Base-by-base conservation (phyloP, 352 stramenopile genomes). In the Lagenidium giganteum region DNA sequence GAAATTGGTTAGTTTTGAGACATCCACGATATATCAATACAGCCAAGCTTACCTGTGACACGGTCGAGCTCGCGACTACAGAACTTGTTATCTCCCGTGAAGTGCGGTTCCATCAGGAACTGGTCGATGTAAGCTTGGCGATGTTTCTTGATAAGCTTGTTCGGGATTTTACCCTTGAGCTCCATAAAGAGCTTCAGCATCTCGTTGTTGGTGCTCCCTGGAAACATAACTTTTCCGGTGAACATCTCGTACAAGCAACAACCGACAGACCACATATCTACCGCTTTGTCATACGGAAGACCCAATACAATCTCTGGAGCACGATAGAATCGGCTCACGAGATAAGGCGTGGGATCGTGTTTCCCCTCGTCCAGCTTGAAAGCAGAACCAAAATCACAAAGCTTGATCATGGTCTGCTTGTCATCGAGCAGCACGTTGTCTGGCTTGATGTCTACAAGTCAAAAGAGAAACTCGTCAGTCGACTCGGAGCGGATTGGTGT, bases 271-370 rank as follows among this genome's bases (percentile, higher is more conserved):
- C 96, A 99, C 48, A 99, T 85, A 82, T 99, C 97, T 67, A 99
- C 91, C 39, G 91, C 78, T 59, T 88, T 83, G 67, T 98, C 94
- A 62, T 98, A 98, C 20, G 67, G 42, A 22, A 96, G 67, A 32
- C 87, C 85, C 32, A 96, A 60, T 50, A 96, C 83, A 30, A 96
- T 92, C 67, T 99, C 95, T 2, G 95, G 97, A 16, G 96, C 95
- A 41, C 96, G 91, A 68, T 99, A 99, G 62, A 98, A 99, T 22
- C 96, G 78, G 47, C 90, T 98, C n/a, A 99, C 96, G 8, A 99
- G 71, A 57, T 99, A 99, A 11, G 96, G 96, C 14, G 96, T 98
- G 18, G 93, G 87, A 36, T 98, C 88, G 53, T 97, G 95, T 40
- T 97, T 89, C 6, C 76, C 75, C 16, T 87, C 80, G 17, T 83